Base-by-base conservation (phyloP, 352 stramenopile genomes). In the Phytophthora aleatoria region DNA sequence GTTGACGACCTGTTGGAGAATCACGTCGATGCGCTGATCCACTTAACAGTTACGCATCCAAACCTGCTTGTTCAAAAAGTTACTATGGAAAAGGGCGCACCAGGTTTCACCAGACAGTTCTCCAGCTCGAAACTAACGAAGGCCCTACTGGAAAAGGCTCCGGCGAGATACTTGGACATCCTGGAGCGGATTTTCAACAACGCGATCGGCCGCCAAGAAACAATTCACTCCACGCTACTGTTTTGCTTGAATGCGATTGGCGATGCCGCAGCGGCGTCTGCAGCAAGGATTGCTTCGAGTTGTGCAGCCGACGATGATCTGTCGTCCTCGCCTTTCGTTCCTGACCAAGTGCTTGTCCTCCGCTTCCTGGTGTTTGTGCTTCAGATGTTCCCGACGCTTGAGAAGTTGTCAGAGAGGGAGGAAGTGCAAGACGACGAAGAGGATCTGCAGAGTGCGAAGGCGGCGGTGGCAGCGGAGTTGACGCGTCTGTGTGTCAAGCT, bases 391-490 rank as follows among this genome's bases (percentile, higher is more conserved):
- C 79, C 79, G 7, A 72, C 57, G 42, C 71, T 91, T 4, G 66
- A 91, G 16, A 53, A 59, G 5, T 70, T 87, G 8, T 71, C 75
- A 9, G 80, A 87, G 45, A 84, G 79, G 24, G 81, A 90, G n/a
- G 76, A 90, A 52, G 52, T 92, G 13, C 81, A 80, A 63, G 83
- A 92, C 38, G 78, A 92, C 27, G 79, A 90, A 74, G 76, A 88
- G 13, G 79, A 84, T 27, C 51, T 90, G 7, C 62, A 64, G 28
- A 65, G 48, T n/a, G 74, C 79, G 8, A 83, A 84, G 30, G 67
- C 71, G 28, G 59, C 76, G 0, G 55, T 91, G 11, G 75, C 69
- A n/a, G 69, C 75, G 26, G 85, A 92, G 41, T 48, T 91, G 24
- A 62, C 85, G 16, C 66, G 69, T 7, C 26, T 88, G 39, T 86